Conservation (phyloP, 306 rosid species). For the Cajanus cajan region DNA sequence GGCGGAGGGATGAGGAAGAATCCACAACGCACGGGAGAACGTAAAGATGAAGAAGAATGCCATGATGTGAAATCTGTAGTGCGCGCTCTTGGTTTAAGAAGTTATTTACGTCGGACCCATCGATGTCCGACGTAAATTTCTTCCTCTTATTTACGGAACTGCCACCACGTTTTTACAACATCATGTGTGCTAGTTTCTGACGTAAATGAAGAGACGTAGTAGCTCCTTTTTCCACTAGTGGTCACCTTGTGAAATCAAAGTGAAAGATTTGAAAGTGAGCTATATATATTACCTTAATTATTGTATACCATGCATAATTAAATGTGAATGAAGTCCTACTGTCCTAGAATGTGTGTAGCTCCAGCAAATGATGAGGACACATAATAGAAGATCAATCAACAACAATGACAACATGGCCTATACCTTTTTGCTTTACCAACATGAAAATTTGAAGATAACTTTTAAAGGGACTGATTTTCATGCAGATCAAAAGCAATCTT, state of each 20-base stretch:
- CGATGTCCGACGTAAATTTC: too few species aligned
- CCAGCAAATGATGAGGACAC: background rate
- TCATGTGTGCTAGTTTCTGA: too few species aligned
- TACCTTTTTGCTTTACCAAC: conserved; percentile 8
- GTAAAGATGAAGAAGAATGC: too few species aligned
- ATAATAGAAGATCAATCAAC: background rate
- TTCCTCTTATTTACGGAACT: too few species aligned
- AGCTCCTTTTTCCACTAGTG: too few species aligned
- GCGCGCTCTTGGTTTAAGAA: too few species aligned
- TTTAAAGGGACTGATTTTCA: background rate
- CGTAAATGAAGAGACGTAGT: too few species aligned
- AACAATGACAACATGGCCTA: background rate
- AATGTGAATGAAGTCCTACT: background rate
- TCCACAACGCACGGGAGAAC: too few species aligned
- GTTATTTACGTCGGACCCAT: too few species aligned
- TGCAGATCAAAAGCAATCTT: background rate
- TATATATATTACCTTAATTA: conserved; percentile 5
- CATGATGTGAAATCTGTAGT: too few species aligned
- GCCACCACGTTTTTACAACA: too few species aligned
- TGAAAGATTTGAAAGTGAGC: conserved; percentile 18
- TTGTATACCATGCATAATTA: background rate
- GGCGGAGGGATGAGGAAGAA: too few species aligned
- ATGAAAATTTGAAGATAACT: background rate
- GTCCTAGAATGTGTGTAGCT: background rate
- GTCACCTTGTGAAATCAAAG: conserved; percentile 17